Evolutionary conservation across 108 stramenopile species (phyloP), one percentile per base, ranked within the genome.

Genomic region (Conticribra weissflogii): DNA sequence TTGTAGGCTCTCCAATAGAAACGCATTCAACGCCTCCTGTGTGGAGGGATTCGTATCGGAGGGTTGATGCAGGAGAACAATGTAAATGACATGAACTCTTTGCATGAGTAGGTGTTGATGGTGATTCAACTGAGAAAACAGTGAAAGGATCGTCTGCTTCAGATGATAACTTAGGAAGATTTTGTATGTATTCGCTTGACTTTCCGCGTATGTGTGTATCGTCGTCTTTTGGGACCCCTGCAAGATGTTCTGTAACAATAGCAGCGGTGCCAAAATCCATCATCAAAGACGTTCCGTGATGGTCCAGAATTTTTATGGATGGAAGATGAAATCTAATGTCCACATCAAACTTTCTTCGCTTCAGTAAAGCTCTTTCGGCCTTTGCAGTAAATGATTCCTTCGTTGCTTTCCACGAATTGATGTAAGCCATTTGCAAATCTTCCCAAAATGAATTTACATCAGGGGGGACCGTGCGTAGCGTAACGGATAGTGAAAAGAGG

Each of bases 311-410:
- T 34, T 33, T 54, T 33, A 89, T 18, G 12, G 81, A 29, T 29
- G 88, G 88, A 28, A 79, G 85, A 29, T 83, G 46, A 17, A 86
- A 45, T 3, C 19, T 27, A 18, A 89, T 55, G 44, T 81, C 69
- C 3, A 83, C 54, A 60, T 85, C 82, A 54, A 87, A 45, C 24
- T 82, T 82, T 46, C 76, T 80, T 61, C 82, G 85, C 7, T 83
- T 64, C 5, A 23, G 31, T 22, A 83, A 30, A 19, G 69, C 81
- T 23, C 73, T 65, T 24, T 74, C 70, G 2, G 76, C 79, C 53
- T 84, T 85, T 41, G 78, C 78, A 51, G 68, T 36, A 15, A 76
- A 47, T 5, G 66, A 69, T 2, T 71, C 36, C 29, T 70, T 71
- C 17, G 76, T 76, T 16, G 82, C 72, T n/a, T 67, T 60, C 59